Conservation (phyloP, 257 asterid species). For the Thymus quinquecostatus region DNA sequence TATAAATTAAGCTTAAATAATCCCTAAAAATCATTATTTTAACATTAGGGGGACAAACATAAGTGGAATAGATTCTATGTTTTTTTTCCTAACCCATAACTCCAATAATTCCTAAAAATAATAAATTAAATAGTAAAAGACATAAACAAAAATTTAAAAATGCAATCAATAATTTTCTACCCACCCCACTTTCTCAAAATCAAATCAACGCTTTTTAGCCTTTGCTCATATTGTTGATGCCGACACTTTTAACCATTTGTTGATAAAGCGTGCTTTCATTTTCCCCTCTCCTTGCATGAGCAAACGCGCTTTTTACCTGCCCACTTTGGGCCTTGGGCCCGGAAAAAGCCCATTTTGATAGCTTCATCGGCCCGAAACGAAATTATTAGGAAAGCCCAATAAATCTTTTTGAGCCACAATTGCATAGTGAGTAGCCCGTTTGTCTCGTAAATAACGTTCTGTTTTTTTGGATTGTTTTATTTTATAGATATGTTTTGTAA, state of each 20-base stretch:
- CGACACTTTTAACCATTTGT: background rate
- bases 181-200: constrained; percentile 14
- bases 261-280: background rate
- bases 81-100: background rate
- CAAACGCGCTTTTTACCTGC: background rate
- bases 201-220: background rate
- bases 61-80: background rate
- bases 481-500: too few relatives aligned
- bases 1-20: background rate
- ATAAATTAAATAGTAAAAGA: background rate
- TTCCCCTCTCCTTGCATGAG: background rate
- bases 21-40: background rate
- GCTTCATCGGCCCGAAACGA: too few relatives aligned
- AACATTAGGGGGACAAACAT: constrained; percentile 13
- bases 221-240: background rate
- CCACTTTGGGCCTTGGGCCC: too few relatives aligned
- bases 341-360: too few relatives aligned
- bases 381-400: too few relatives aligned
- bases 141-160: background rate
- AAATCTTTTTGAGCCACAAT: too few relatives aligned
- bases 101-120: background rate
- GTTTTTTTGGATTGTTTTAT: too few relatives aligned
- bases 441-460: too few relatives aligned
- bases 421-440: too few relatives aligned
- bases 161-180: constrained; percentile 19